Conservation (phyloP, 805 yeast species). For the Candida krabiensis region DNA sequence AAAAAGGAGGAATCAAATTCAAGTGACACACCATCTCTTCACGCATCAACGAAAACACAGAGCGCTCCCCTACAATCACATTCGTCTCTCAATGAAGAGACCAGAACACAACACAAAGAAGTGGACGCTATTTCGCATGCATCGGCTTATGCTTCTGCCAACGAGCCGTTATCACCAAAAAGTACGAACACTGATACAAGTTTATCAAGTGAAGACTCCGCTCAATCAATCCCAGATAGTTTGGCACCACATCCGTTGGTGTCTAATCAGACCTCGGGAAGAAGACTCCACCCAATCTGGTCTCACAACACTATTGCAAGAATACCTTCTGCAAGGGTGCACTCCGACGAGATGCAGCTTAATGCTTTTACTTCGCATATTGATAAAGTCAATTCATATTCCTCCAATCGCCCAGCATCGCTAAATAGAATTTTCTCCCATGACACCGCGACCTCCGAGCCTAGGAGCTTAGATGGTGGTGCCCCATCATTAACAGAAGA, state of each 20-base stretch:
- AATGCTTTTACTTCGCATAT: constrained; percentile 2
- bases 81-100: not conserved
- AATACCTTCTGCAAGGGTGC: constrained; percentile 33
- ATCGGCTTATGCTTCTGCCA: not conserved
- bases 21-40: constrained; percentile 2
- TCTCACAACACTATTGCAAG: constrained; percentile 20
- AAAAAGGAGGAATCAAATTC: constrained; percentile 4
- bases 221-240: not conserved
- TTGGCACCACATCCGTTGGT: constrained; percentile 18
- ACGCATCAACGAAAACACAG: not conserved
- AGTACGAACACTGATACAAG: constrained; percentile 15
- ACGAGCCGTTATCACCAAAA: constrained; percentile 10
- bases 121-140: not conserved
- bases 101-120: not conserved
- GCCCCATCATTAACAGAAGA: constrained; percentile 29
- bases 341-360: not conserved
- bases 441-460: constrained; percentile 5
- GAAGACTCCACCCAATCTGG: not conserved
- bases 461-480: constrained; percentile 4
- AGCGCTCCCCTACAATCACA: not conserved
- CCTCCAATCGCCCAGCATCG: constrained; percentile 1
- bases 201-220: constrained; percentile 13
- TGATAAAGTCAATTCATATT: constrained; percentile 5
- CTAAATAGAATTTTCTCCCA: constrained; percentile 5
- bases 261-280: constrained; percentile 1